Evolutionary conservation across 345 rosid species (phyloP).

Genomic region (Moricandia moricandioides): DNA sequence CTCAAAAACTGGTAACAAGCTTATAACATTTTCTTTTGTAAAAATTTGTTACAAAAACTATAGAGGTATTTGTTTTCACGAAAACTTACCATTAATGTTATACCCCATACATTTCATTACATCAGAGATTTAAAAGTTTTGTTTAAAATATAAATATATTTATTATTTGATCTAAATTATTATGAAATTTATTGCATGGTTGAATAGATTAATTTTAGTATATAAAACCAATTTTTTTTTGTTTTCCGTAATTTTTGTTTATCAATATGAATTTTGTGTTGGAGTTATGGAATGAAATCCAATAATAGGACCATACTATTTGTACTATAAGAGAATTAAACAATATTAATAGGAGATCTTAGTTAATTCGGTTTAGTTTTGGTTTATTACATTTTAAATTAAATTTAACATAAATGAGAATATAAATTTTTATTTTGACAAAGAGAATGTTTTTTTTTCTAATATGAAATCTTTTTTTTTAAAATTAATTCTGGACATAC

Average conservation of each 20-base stretch:
- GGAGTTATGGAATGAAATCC: not conserved
- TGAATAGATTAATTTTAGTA: not conserved
- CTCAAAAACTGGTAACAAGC: too few relatives aligned
- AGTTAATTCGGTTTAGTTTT: not conserved
- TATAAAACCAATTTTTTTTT: not conserved
- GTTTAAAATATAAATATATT: too few relatives aligned
- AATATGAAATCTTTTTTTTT: not conserved
- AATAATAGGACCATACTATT: not conserved
- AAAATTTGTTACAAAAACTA: not conserved
- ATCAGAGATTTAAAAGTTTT: not conserved
- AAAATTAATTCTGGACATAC: not conserved
- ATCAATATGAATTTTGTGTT: too few relatives aligned
- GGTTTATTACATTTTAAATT: not conserved
- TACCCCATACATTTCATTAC: not conserved
- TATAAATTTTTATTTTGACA: not conserved
- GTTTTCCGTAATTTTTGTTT: not conserved
- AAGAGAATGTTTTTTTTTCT: not conserved
- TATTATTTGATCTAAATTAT: not conserved
- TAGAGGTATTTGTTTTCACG: not conserved
- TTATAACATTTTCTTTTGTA: too few relatives aligned
- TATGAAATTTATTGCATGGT: not conserved
- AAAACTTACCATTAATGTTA: not conserved
- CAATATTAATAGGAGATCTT: not conserved
- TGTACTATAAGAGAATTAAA: not conserved
- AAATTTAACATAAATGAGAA: not conserved